phyloP scores from a whole-genome alignment of 1,284 basidiomycete genomes.

The Pseudozyma hubeiensis region DNA sequence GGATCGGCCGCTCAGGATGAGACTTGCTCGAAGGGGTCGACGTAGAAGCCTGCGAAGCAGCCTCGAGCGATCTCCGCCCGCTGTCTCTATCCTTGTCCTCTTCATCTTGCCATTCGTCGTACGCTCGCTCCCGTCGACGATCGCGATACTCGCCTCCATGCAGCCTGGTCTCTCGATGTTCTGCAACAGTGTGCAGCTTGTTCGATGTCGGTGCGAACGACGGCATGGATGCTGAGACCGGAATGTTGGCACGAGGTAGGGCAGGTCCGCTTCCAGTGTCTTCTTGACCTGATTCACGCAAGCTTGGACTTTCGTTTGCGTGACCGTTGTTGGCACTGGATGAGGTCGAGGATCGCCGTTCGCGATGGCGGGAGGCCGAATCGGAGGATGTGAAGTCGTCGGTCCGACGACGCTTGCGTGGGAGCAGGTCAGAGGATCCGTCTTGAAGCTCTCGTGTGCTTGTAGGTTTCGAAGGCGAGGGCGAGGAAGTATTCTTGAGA shows the following conservation, averaged over 20 bases:
- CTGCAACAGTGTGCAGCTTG: conserved; percentile 18
- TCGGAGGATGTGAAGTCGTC: conserved; percentile 25
- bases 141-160: conserved; percentile 11
- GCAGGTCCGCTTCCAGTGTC: neutral
- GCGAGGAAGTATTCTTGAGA: neutral
- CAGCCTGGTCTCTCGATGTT: conserved; percentile 8
- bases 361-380: neutral
- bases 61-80: neutral
- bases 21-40: too few species aligned
- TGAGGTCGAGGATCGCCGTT: neutral
- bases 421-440: conserved; percentile 4
- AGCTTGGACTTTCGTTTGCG: conserved; percentile 2
- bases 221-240: conserved; percentile 27
- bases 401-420: conserved; percentile 40
- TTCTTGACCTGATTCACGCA: conserved; percentile 10
- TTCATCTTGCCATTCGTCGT: conserved; percentile 17
- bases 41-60: neutral
- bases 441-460: conserved; percentile 6
- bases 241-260: conserved; percentile 10
- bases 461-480: conserved; percentile 9
- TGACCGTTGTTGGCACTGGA: neutral
- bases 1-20: conserved; percentile 22
- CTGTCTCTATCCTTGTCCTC: neutral
- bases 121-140: conserved; percentile 24
- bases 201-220: conserved; percentile 11